Base-by-base conservation (phyloP, 768 basidiomycete genomes). In the Neoboletus magnificus region DNA sequence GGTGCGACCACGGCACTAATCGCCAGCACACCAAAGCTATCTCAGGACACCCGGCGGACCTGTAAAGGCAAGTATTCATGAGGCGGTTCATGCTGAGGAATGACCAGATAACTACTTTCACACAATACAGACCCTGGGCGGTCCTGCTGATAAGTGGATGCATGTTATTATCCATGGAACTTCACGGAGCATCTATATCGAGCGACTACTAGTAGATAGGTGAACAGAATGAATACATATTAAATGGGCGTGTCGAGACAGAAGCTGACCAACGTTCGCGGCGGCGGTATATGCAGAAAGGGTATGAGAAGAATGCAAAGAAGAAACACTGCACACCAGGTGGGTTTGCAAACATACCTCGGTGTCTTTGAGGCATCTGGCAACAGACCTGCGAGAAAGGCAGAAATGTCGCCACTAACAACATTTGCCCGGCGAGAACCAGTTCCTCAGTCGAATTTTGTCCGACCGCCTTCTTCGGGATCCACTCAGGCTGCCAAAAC, bases 401-500 rank as follows among this genome's bases (percentile, higher is more conserved):
- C 25, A 42, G 42, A 46, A 37, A 43, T 27, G 25, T 29, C 32
- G 36, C 49, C 35, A 56, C 73, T 77, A 89, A 71, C 89, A 91
- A 69, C 89, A 91, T 67, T 78, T 82, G 48, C 53, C 86, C 77
- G 46, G 53, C 42, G 87, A 85, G 49, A 88, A 64, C 84, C 85
- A 85, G 53, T 75, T 76, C 66, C 79, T 82, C 57, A 83, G 69
- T 69, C 78, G 83, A 47, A 89, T 69, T 66, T 78, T 87, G 53
- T 84, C 78, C n/a, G 80, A 71, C 37, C 70, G 73, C 59, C 80
- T 82, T 66, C 78, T 79, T 47, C 86, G 83, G 43, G 80, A 74
- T n/a, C 80, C 83, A 65, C 86, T 89, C 48, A 90, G 73, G 66
- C 89, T 91, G 16, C 89, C 90, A 69, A 92, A 91, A 68, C 91